These are phyloP conservation scores for Talaromyces trachyspermus DNA, from an alignment of 495 filamentous ascomycete genomes.

Conservation along the genomic window DNA sequence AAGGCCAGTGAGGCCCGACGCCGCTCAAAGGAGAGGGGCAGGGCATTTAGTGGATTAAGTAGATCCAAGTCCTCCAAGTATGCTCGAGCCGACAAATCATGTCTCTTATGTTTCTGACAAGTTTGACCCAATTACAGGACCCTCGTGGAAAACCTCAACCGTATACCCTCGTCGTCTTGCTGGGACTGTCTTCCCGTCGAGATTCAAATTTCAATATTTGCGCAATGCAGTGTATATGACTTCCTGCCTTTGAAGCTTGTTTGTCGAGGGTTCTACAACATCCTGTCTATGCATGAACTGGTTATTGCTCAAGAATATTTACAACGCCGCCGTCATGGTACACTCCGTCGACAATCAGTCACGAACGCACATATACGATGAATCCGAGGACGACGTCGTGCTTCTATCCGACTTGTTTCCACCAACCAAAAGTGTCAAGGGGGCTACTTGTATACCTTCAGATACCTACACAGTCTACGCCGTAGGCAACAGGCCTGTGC, in stretches of 20 bases:
- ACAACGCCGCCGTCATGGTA: slow-evolving; percentile 37
- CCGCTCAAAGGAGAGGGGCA: background rate
- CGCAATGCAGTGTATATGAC: slow-evolving; percentile 32
- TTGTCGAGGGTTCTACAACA: slow-evolving; percentile 30
- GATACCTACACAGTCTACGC: slow-evolving; percentile 31
- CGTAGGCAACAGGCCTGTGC: slow-evolving; percentile 35
- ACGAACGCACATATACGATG: slow-evolving; percentile 34
- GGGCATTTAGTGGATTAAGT: background rate
- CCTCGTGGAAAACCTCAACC: background rate
- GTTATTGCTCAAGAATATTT: slow-evolving; percentile 36
- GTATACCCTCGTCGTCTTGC: slow-evolving; percentile 20
- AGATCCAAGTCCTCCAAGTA: background rate
- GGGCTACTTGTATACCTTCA: slow-evolving; percentile 38
- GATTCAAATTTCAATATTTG: slow-evolving; percentile 39
- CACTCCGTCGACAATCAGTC: slow-evolving; percentile 35
- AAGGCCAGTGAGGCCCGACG: slow-evolving; percentile 1
- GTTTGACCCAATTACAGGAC: background rate
- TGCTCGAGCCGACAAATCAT: background rate
- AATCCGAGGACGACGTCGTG: slow-evolving; percentile 38
- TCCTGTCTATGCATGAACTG: slow-evolving; percentile 33
- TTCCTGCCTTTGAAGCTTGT: slow-evolving; percentile 32
- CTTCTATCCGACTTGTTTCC: slow-evolving; percentile 41
- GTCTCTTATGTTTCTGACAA: background rate
- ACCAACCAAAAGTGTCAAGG: slow-evolving; percentile 35
- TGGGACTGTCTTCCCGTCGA: slow-evolving; percentile 38